Conservation (phyloP, 257 asterid genomes). For the Coffea eugenioides region DNA sequence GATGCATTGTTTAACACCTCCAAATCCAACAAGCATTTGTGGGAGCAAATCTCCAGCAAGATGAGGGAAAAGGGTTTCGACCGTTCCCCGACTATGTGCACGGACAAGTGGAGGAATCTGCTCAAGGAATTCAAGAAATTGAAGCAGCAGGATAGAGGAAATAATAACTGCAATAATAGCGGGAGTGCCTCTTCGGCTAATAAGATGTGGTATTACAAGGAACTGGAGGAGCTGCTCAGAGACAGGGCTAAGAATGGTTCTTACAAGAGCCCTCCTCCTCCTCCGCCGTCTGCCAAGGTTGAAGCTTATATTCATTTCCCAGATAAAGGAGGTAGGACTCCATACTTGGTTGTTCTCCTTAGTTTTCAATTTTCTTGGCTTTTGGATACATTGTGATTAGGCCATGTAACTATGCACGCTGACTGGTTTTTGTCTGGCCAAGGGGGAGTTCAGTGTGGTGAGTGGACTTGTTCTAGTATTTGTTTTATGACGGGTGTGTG, state of each 20-base stretch:
- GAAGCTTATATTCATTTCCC: slow-evolving; percentile 81
- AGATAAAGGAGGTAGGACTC: slow-evolving; percentile 57
- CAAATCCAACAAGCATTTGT: slow-evolving; percentile 77
- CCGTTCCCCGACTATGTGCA: slow-evolving; percentile 89
- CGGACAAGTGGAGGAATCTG: slow-evolving; percentile 94
- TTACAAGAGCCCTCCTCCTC: slow-evolving; percentile 42
- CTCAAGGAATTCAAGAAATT: slow-evolving; percentile 81
- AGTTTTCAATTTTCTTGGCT: background rate
- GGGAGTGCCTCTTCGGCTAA: slow-evolving; percentile 40
- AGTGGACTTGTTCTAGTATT: background rate
- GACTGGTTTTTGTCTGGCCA: background rate
- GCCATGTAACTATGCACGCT: background rate
- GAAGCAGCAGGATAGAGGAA: slow-evolving; percentile 45
- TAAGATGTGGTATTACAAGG: slow-evolving; percentile 65
- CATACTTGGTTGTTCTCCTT: background rate
- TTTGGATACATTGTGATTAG: background rate
- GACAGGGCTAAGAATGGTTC: slow-evolving; percentile 53
- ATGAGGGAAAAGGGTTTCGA: slow-evolving; percentile 94
- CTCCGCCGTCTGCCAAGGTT: slow-evolving; percentile 37
- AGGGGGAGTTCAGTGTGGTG: background rate
- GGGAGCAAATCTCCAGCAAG: slow-evolving; percentile 81
- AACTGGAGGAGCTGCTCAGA: slow-evolving; percentile 69
- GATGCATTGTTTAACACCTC: slow-evolving; percentile 78
- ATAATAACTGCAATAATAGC: slow-evolving; percentile 46
- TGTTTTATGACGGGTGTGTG: background rate